Evolutionary conservation across 352 stramenopile species (phyloP).

Genomic region (Phytophthora syringae): DNA sequence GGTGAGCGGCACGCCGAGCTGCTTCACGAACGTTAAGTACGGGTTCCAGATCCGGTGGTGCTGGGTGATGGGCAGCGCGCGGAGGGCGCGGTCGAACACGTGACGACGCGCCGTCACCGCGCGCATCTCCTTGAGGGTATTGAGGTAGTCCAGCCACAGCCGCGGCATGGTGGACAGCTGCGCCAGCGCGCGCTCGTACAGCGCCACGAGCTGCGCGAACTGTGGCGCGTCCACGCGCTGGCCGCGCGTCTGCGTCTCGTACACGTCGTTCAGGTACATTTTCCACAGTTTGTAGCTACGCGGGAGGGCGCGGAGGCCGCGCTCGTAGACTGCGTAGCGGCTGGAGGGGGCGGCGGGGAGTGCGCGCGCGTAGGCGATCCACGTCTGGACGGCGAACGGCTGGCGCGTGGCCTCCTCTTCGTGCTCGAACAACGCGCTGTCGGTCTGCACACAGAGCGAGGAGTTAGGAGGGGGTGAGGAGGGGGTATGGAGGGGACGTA

Average conservation of each 20-base stretch:
- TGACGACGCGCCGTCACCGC: constrained; percentile 82
- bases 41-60: constrained; percentile 96
- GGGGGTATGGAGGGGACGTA: constrained; percentile 2
- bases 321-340: constrained; percentile 84
- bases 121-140: constrained; percentile 78
- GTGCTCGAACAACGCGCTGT: constrained; percentile 51
- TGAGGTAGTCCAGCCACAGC: constrained; percentile 95
- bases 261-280: constrained; percentile 78
- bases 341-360: constrained; percentile 31
- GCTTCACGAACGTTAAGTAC: constrained; percentile 92
- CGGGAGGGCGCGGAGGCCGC: constrained; percentile 84
- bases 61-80: constrained; percentile 97
- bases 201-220: constrained; percentile 45
- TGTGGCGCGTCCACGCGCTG: constrained; percentile 59
- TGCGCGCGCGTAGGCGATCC: constrained; percentile 71
- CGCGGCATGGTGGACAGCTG: constrained; percentile 96
- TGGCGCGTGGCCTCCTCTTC: constrained; percentile 89
- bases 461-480: neutral
- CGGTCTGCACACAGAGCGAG: constrained; percentile 7
- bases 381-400: constrained; percentile 87
- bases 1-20: constrained; percentile 74
- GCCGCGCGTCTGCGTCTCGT: constrained; percentile 68
- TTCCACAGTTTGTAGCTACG: constrained; percentile 97
- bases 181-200: constrained; percentile 92
- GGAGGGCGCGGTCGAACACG: constrained; percentile 95